A percentile compares a stretch with the other conserved stretches of the same genome.
phyloP scores from a whole-genome alignment of 169 alveolate genomes.

The Eimeria tenella region DNA sequence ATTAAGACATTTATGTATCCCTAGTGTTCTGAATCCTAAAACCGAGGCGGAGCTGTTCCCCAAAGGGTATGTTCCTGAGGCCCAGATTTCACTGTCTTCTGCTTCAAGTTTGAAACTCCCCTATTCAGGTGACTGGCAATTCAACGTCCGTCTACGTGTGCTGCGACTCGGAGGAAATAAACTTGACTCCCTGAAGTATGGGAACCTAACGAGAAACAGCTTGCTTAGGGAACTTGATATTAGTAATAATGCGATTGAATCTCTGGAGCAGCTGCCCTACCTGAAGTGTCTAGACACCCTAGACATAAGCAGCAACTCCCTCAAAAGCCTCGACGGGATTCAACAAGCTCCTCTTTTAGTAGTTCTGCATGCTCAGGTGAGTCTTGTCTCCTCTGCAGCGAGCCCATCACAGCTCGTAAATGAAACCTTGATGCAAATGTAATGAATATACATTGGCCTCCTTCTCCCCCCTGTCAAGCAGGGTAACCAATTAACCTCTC shows the following conservation, averaged over 20 bases:
- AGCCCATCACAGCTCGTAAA: not conserved
- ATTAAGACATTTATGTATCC: too few relatives aligned
- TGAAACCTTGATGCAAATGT: not conserved
- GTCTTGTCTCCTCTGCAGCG: not conserved
- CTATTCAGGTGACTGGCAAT: slow-evolving; percentile 68
- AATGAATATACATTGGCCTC: not conserved
- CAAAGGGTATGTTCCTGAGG: too few relatives aligned
- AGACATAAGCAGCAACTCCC: slow-evolving; percentile 34
- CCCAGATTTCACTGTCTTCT: not conserved
- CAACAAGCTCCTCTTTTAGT: slow-evolving; percentile 50
- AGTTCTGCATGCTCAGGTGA: slow-evolving; percentile 35
- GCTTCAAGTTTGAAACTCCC: not conserved
- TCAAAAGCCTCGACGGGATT: slow-evolving; percentile 68
- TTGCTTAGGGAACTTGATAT: slow-evolving; percentile 70
- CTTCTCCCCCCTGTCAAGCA: not conserved
- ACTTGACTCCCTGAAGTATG: slow-evolving; percentile 18
- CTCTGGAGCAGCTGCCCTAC: slow-evolving; percentile 56
- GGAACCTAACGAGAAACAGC: slow-evolving; percentile 28
- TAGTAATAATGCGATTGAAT: slow-evolving; percentile 8
- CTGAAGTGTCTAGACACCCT: slow-evolving; percentile 66
- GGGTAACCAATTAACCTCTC: slow-evolving; percentile 55
- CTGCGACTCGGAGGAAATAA: slow-evolving; percentile 69
- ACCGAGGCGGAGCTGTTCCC: too few relatives aligned
- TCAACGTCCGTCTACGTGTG: slow-evolving; percentile 73
- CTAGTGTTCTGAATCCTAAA: too few relatives aligned